phyloP scores from a whole-genome alignment of 139 green algal species.

The Chlorella sorokiniana region DNA sequence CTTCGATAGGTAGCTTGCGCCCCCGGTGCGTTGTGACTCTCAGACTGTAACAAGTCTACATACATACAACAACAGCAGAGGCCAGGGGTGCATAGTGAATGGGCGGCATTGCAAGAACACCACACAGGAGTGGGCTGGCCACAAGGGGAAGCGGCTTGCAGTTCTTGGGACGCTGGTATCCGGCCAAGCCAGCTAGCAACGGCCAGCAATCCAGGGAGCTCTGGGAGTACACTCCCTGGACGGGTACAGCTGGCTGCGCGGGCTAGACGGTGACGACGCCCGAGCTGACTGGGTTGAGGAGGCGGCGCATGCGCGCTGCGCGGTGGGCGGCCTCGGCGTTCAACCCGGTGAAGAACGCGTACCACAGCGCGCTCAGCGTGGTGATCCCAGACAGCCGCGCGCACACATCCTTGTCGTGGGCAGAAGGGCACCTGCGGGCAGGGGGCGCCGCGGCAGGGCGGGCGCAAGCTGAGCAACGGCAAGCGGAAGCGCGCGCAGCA shows the following conservation, averaged over 20 bases:
- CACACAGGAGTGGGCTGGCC: too few species aligned
- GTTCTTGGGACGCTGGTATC: too few species aligned
- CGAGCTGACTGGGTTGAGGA: constrained; percentile 10
- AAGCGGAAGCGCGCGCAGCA: too few species aligned
- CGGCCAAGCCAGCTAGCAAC: too few species aligned
- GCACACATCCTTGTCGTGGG: neutral
- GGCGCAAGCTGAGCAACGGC: too few species aligned
- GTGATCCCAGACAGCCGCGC: neutral
- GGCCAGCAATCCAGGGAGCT: too few species aligned
- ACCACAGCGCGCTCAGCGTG: neutral
- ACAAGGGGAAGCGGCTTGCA: too few species aligned
- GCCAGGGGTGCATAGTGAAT: neutral
- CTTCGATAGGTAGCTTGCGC: neutral
- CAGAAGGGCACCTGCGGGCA: neutral
- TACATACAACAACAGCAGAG: neutral
- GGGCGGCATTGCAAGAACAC: too few species aligned
- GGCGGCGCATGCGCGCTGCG: neutral
- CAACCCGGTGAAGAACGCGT: neutral
- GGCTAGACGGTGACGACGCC: constrained; percentile 16
- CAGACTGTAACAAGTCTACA: neutral
- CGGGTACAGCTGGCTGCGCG: too few species aligned
- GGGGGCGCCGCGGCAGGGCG: too few species aligned
- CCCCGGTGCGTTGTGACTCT: neutral
- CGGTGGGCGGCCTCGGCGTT: neutral
- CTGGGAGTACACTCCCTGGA: too few species aligned